Evolutionary conservation across 257 asterid species (phyloP).

Genomic region (Capsicum chinense): DNA sequence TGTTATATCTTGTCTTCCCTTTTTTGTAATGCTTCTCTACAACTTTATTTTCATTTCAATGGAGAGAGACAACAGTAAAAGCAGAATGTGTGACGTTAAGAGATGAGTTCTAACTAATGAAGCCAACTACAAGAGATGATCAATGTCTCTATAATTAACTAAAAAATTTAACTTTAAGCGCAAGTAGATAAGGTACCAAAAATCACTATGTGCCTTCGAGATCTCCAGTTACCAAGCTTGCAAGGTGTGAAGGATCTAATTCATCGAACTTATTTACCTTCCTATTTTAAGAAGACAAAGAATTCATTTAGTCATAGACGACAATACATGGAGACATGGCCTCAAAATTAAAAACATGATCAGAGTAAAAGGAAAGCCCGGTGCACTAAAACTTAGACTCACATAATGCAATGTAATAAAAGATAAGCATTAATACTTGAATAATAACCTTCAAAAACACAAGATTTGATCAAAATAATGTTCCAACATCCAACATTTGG

Average conservation of each 20-base stretch:
- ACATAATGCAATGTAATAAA: too few species aligned
- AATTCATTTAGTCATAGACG: neutral
- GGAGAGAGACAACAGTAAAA: neutral
- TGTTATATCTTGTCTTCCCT: neutral
- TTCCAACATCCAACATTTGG: too few species aligned
- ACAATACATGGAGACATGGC: neutral
- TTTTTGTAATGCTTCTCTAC: neutral
- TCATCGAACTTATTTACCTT: constrained; percentile 49
- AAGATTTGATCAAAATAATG: too few species aligned
- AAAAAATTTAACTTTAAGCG: neutral
- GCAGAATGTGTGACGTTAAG: neutral
- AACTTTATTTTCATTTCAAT: neutral
- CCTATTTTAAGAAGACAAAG: constrained; percentile 34
- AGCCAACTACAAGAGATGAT: neutral
- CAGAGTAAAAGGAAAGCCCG: too few species aligned
- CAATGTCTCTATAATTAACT: neutral
- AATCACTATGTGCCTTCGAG: constrained; percentile 53
- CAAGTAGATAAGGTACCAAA: constrained; percentile 15
- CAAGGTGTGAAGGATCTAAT: constrained; percentile 52
- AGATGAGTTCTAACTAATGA: neutral
- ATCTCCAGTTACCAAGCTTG: constrained; percentile 43
- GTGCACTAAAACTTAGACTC: too few species aligned
- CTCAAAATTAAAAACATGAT: neutral
- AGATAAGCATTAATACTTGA: too few species aligned
- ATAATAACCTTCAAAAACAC: too few species aligned